Percentiles rank a stretch among this genome's conserved stretches.
These are phyloP conservation scores for Ogataea hybrid DNA, from an alignment of 1,139 yeast genomes.

Conservation along the genomic window DNA sequence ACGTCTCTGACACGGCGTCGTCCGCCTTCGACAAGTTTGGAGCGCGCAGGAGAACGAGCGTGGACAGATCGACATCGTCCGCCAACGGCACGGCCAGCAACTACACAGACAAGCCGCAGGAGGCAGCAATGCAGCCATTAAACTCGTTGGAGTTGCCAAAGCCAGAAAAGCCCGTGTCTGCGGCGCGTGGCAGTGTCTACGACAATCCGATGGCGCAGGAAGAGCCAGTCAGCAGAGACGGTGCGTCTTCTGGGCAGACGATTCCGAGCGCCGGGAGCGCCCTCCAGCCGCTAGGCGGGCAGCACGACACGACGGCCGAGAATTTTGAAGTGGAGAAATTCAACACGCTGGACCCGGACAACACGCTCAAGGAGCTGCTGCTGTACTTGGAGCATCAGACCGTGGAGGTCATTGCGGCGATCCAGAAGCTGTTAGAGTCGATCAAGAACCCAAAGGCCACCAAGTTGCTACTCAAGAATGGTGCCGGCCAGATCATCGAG, in stretches of 20 bases:
- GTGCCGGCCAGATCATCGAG: conserved; percentile 68
- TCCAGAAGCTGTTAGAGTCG: conserved; percentile 75
- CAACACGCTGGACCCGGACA: conserved; percentile 83
- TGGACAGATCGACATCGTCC: conserved; percentile 1
- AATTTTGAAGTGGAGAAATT: conserved; percentile 67
- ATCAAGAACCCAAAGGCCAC: conserved; percentile 77
- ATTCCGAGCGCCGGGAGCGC: conserved; percentile 27
- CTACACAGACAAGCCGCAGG: not conserved
- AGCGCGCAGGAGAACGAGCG: conserved; percentile 26
- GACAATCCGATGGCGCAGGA: conserved; percentile 13
- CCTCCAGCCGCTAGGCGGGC: conserved; percentile 18
- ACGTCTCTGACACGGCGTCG: conserved; percentile 13
- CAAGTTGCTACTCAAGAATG: conserved; percentile 68
- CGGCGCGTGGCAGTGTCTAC: conserved; percentile 6
- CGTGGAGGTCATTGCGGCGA: conserved; percentile 85
- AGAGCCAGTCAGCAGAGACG: conserved; percentile 4
- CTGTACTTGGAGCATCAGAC: conserved; percentile 92
- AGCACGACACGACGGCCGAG: conserved; percentile 25
- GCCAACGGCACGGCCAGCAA: conserved; percentile 3
- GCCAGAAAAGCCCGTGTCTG: not conserved
- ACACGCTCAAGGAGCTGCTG: conserved; percentile 79
- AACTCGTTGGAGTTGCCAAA: not conserved
- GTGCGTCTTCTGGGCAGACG: conserved; percentile 12
- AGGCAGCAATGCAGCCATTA: not conserved
- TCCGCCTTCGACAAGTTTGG: conserved; percentile 34